phyloP scores from a whole-genome alignment of 2,329 filamentous ascomycete genomes.

The Esteya vermicola region DNA sequence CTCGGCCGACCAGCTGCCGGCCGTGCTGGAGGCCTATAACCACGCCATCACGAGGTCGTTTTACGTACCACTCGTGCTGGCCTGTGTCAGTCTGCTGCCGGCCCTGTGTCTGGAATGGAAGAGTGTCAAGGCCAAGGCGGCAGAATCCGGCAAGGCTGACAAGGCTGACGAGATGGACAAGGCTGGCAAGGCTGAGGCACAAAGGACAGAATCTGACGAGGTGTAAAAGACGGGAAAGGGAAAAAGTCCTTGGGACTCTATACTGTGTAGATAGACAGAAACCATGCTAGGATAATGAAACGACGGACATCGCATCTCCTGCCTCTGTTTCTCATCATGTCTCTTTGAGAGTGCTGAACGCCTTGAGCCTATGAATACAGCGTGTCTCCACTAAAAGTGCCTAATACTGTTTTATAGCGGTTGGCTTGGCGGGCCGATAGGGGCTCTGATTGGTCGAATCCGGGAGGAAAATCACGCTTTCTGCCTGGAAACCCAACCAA shows the following conservation, averaged over 20 bases:
- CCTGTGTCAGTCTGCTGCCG: not conserved
- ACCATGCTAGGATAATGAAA: too few relatives aligned
- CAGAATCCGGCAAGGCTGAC: not conserved
- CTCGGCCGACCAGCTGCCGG: constrained; percentile 13
- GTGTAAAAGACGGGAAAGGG: not conserved
- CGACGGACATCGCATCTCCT: too few relatives aligned
- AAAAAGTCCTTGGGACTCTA: too few relatives aligned
- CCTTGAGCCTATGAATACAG: not conserved
- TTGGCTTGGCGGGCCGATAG: too few relatives aligned
- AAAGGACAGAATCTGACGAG: not conserved
- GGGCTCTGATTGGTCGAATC: too few relatives aligned
- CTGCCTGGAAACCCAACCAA: too few relatives aligned
- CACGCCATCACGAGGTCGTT: not conserved
- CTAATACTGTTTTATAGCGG: too few relatives aligned
- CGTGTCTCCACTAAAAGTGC: not conserved
- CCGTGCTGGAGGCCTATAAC: constrained; percentile 21
- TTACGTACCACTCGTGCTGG: not conserved
- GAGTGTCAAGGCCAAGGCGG: not conserved
- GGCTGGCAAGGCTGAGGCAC: not conserved
- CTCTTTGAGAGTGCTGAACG: too few relatives aligned
- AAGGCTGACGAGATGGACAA: not conserved
- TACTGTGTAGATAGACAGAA: too few relatives aligned
- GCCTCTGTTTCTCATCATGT: too few relatives aligned
- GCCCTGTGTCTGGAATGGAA: not conserved
- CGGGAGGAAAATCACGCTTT: too few relatives aligned